Evolutionary conservation across 2,329 filamentous ascomycete species (phyloP).

Genomic region (Endothia cerciana): DNA sequence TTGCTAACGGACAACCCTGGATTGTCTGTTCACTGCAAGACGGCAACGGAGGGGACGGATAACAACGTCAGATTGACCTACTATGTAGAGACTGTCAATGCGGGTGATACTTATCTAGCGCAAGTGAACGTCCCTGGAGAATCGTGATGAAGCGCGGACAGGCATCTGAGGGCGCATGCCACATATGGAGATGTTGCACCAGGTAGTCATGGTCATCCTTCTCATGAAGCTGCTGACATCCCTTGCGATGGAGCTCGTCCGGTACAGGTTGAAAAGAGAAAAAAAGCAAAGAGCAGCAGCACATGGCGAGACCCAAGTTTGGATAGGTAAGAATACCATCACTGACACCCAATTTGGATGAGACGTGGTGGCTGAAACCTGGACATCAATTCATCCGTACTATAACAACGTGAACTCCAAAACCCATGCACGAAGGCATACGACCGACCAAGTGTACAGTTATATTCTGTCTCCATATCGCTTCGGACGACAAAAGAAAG

Average conservation of each 20-base stretch:
- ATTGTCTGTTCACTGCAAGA: neutral
- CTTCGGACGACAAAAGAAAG: constrained; percentile 23
- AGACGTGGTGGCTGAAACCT: constrained; percentile 25
- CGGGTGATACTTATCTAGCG: neutral
- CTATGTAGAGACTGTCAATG: neutral
- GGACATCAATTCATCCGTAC: constrained; percentile 32
- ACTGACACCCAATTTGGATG: neutral
- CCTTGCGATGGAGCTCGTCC: neutral
- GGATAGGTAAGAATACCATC: neutral
- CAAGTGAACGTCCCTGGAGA: neutral
- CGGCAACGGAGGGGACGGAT: neutral
- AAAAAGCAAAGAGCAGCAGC: neutral
- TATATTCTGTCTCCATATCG: constrained; percentile 17
- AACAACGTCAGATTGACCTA: neutral
- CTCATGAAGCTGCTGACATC: neutral
- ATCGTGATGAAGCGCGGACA: neutral
- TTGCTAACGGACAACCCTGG: neutral
- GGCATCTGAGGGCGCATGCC: neutral
- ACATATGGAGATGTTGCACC: neutral
- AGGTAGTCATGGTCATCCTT: neutral
- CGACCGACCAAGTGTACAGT: constrained; percentile 27
- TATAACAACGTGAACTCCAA: constrained; percentile 40
- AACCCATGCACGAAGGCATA: constrained; percentile 37
- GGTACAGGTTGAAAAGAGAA: no score
- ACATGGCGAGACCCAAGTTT: neutral